Conservation (phyloP, 148 eudicot genomes). For the Cornus controversa region DNA sequence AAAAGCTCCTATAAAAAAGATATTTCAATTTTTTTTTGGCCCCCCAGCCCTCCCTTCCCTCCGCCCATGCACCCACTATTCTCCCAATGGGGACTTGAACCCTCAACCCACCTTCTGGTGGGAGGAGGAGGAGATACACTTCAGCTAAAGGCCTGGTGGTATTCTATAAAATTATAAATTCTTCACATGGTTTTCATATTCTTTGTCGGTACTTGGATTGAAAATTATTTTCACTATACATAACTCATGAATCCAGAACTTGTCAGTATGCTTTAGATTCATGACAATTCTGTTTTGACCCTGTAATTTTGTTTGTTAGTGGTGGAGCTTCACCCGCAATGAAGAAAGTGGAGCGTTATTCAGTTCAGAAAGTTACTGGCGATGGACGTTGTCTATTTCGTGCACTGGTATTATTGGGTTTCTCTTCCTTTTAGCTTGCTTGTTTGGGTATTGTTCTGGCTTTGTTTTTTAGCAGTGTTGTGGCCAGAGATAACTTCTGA, state of each 20-base stretch:
- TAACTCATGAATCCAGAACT: background rate
- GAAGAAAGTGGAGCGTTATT: slow-evolving; percentile 69
- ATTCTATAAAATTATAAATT: too few species aligned
- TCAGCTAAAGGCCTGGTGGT: too few species aligned
- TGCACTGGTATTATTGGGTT: slow-evolving; percentile 60
- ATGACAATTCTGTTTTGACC: background rate
- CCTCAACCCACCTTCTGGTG: too few species aligned
- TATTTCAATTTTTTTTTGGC: too few species aligned
- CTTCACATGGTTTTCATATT: too few species aligned
- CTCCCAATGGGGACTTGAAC: too few species aligned
- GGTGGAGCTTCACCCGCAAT: slow-evolving; percentile 48
- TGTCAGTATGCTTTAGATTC: background rate
- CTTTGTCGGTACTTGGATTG: background rate
- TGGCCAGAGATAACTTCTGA: background rate
- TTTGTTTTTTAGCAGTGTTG: background rate
- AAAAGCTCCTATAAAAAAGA: too few species aligned
- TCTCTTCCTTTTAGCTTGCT: background rate
- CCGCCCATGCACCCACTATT: too few species aligned
- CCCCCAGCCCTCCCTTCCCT: too few species aligned
- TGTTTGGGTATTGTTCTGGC: background rate
- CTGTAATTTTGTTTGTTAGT: slow-evolving; percentile 23
- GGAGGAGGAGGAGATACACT: too few species aligned
- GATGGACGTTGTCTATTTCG: slow-evolving; percentile 99
- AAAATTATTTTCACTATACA: background rate
- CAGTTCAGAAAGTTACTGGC: slow-evolving; percentile 75